These are phyloP conservation scores for Euryodendron excelsum DNA, from an alignment of 148 eudicot genomes.

Conservation along the genomic window DNA sequence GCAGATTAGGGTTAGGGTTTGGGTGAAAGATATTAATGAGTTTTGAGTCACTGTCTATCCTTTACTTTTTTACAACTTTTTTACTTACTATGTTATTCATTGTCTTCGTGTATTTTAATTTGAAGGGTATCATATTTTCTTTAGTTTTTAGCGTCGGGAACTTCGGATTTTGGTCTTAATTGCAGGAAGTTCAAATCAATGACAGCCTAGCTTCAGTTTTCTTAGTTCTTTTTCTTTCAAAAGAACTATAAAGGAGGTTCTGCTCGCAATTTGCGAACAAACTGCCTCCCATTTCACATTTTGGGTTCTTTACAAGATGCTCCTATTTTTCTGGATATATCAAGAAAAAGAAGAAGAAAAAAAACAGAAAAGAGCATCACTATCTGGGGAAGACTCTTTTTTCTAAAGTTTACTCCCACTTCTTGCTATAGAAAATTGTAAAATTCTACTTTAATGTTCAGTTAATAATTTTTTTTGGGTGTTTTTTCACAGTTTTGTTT, in stretches of 20 bases:
- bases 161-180: not conserved
- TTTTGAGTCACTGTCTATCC: slow-evolving; percentile 11
- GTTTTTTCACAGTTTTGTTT: not conserved
- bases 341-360: too few relatives aligned
- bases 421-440: too few relatives aligned
- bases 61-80: not conserved
- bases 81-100: not conserved
- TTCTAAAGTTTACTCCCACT: too few relatives aligned
- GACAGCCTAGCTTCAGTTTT: not conserved
- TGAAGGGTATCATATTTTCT: not conserved
- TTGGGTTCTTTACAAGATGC: slow-evolving; percentile 2
- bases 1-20: slow-evolving; percentile 30
- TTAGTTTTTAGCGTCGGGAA: not conserved
- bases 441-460: not conserved
- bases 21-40: too few relatives aligned
- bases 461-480: not conserved
- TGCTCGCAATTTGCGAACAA: not conserved
- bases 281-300: not conserved
- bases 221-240: not conserved
- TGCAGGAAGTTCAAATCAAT: not conserved
- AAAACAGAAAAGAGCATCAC: too few relatives aligned
- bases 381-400: too few relatives aligned
- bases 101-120: not conserved
- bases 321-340: too few relatives aligned
- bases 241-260: not conserved